Conservation (phyloP, 2,329 filamentous ascomycete species). For the Fusarium nanum region DNA sequence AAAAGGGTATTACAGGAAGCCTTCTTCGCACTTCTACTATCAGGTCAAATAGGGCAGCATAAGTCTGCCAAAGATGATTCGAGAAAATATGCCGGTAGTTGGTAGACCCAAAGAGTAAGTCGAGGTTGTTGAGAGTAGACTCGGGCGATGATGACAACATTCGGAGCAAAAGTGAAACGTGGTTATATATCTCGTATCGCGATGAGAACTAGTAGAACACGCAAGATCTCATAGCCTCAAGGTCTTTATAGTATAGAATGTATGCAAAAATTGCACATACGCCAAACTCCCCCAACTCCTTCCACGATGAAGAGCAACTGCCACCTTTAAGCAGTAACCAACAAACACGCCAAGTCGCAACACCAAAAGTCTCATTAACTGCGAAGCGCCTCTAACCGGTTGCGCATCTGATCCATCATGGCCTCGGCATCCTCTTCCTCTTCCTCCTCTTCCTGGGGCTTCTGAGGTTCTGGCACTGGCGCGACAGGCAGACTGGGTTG, state of each 20-base stretch:
- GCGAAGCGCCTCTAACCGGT: slow-evolving; percentile 88
- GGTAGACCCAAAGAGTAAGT: neutral
- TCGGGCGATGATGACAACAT: neutral
- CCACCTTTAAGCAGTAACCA: slow-evolving; percentile 9
- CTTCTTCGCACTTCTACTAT: neutral
- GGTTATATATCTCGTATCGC: neutral
- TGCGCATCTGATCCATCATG: slow-evolving; percentile 94
- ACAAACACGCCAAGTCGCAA: neutral
- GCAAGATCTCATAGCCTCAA: neutral
- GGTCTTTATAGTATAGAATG: slow-evolving; percentile 23
- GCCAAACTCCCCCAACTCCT: slow-evolving; percentile 40
- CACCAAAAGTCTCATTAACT: slow-evolving; percentile 63
- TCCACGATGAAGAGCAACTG: slow-evolving; percentile 31
- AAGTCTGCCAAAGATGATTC: neutral
- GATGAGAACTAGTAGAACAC: neutral
- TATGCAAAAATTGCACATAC: slow-evolving; percentile 36
- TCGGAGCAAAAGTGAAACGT: neutral
- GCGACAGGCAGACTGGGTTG: slow-evolving; percentile 68
- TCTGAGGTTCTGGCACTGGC: slow-evolving; percentile 66
- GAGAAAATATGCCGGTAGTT: neutral
- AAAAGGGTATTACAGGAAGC: no score
- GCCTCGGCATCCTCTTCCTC: slow-evolving; percentile 86
- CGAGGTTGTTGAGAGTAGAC: neutral
- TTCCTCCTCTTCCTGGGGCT: slow-evolving; percentile 63
- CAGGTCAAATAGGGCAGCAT: no score